Percentiles rank a stretch among this genome's conserved stretches.
phyloP scores from a whole-genome alignment of 371 early-diverging fungal genomes.

The Mucor ambiguus region DNA sequence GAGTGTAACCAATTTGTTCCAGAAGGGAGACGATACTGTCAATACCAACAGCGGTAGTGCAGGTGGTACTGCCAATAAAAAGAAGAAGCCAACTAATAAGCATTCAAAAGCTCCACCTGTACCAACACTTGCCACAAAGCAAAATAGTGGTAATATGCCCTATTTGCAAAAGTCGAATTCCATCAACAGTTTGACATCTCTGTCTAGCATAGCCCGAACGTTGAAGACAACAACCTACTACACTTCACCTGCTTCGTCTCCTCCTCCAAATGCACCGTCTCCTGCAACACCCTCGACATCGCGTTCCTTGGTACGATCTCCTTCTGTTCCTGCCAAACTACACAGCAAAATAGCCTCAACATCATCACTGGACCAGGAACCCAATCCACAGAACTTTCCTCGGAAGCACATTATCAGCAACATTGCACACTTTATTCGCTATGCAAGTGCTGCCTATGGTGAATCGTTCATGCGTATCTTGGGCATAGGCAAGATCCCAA shows the following conservation, averaged over 20 bases:
- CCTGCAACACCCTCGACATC: conserved; percentile 7
- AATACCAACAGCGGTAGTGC: neutral
- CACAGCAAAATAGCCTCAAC: neutral
- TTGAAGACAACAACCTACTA: conserved; percentile 38
- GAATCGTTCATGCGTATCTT: conserved; percentile 82
- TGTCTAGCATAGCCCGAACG: conserved; percentile 33
- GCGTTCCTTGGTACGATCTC: conserved; percentile 23
- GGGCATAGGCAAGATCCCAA: conserved; percentile 71
- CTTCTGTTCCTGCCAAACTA: conserved; percentile 18
- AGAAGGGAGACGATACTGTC: conserved; percentile 20
- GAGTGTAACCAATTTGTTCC: conserved; percentile 26
- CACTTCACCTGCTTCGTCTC: conserved; percentile 7
- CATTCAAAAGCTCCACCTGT: neutral
- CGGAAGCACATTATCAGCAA: conserved; percentile 70
- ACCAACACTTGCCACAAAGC: neutral
- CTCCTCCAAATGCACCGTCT: conserved; percentile 7
- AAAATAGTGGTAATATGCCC: neutral
- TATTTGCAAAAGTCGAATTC: conserved; percentile 33
- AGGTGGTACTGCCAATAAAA: neutral
- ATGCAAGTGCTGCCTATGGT: conserved; percentile 82
- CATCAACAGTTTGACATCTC: conserved; percentile 34
- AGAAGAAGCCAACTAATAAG: neutral
- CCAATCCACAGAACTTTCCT: conserved; percentile 52
- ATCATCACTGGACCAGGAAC: conserved; percentile 29
- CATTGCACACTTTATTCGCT: conserved; percentile 75